phyloP scores from a whole-genome alignment of 2,329 filamentous ascomycete species.

The Fusarium tjaetaba region DNA sequence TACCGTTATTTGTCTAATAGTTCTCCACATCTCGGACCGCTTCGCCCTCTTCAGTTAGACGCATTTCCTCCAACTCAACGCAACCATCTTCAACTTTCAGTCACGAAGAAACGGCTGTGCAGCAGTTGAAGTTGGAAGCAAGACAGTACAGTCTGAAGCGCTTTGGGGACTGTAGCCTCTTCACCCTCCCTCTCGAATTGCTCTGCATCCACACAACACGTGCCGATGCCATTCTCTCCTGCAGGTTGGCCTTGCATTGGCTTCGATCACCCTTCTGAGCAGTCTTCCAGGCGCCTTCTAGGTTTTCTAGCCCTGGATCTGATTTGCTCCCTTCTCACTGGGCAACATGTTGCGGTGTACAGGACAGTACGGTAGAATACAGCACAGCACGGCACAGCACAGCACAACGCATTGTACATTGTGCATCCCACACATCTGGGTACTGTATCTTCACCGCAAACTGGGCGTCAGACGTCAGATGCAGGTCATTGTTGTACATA shows the following conservation, averaged over 20 bases:
- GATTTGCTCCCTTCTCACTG: not conserved
- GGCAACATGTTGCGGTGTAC: slow-evolving; percentile 15
- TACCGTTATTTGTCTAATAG: not conserved
- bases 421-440: not conserved
- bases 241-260: slow-evolving; percentile 29
- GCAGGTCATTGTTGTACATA: not conserved
- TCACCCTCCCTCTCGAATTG: not conserved
- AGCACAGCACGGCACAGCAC: not conserved
- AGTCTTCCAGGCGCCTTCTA: slow-evolving; percentile 27
- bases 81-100: not conserved
- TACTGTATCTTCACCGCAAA: not conserved
- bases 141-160: not conserved
- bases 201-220: slow-evolving; percentile 18
- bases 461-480: not conserved
- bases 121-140: not conserved
- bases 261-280: slow-evolving; percentile 19
- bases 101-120: slow-evolving; percentile 1
- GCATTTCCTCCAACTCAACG: not conserved
- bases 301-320: slow-evolving; percentile 24
- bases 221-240: slow-evolving; percentile 16
- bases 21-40: not conserved
- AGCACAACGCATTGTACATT: not conserved
- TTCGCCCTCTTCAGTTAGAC: not conserved
- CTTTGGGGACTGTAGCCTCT: not conserved
- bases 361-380: not conserved